Evolutionary conservation across 345 rosid species (phyloP).

Genomic region (Eucalyptus leucophloia): DNA sequence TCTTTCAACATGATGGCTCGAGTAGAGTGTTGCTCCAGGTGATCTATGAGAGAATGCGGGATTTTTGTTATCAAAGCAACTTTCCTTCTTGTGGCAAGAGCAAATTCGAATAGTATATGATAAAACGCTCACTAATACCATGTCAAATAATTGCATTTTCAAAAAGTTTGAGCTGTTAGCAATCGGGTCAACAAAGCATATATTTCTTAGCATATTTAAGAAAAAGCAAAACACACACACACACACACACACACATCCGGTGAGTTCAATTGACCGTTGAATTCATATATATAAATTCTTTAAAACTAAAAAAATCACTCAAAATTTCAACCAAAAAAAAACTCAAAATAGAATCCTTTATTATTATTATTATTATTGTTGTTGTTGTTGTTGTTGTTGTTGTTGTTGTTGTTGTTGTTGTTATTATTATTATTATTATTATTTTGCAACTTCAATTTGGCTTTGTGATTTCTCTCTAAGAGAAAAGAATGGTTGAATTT

Average conservation of each 20-base stretch:
- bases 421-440: background rate
- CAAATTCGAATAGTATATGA: background rate
- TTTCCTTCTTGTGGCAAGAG: background rate
- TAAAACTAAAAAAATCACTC: background rate
- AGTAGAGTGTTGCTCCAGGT: constrained; percentile 5
- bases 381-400: too few relatives aligned
- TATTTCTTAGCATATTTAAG: too few relatives aligned
- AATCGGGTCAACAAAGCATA: background rate
- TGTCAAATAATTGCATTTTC: background rate
- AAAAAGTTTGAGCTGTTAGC: background rate
- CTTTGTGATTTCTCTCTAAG: background rate
- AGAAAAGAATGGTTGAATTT: background rate
- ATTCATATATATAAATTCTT: background rate
- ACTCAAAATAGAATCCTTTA: background rate
- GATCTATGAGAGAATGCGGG: constrained; percentile 1
- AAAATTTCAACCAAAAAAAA: background rate
- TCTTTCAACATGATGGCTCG: constrained; percentile 19
- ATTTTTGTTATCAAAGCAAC: background rate
- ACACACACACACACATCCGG: too few relatives aligned
- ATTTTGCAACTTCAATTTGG: background rate
- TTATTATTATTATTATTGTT: too few relatives aligned
- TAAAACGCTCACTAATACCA: background rate
- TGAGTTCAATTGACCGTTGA: background rate
- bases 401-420: too few relatives aligned
- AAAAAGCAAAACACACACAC: too few relatives aligned